Evolutionary conservation across 2,329 filamentous ascomycete genomes (phyloP), one percentile per base, ranked within the genome.

Genomic region (Teratosphaeriaceae sp.): DNA sequence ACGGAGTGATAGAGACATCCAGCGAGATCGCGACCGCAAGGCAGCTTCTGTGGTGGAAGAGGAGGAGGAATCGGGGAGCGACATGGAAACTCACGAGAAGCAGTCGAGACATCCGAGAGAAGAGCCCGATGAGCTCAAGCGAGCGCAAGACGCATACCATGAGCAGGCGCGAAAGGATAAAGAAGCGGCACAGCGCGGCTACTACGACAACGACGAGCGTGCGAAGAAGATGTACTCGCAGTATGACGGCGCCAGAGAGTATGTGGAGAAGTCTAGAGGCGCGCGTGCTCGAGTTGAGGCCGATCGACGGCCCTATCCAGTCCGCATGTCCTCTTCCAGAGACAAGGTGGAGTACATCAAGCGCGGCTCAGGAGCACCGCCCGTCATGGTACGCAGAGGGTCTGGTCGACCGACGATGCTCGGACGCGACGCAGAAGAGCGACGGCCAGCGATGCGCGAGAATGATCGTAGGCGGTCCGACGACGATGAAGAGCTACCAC

Each of bases 1-100:
- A 50, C 57, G 58, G 35, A 58, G 60, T 39, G 65, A 69, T 35
- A 61, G 61, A 45, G 68, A 71, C 26, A 57, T 61, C 7, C 61
- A 61, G 34, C 57, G 58, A 43, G 65, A 69, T 7, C 61, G 65
- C 38, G 63, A 63, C 9, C 49, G 49, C 23, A 67, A 65, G 47
- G 18, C 52, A 26, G 51, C 56, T 3, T 55, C 60, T 23, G 59
- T 39, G 13, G 26, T 33, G 11, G 37, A 60, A n/a, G n/a, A n/a
- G n/a, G 54, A 53, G 13, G 64, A 62, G 33, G 64, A 65, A 2
- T 48, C 50, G 2, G 53, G 54, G 16, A 61, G 59, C 46, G 56
- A 56, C 20, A 50, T 49, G 2, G 57, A 59, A 29, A 50, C 55
- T 24, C 49, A 54, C 29, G 51, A 48, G 30, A 36, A 44, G n/a